These are phyloP conservation scores for Camelina sativa DNA, from an alignment of 345 rosid species.

Conservation along the genomic window DNA sequence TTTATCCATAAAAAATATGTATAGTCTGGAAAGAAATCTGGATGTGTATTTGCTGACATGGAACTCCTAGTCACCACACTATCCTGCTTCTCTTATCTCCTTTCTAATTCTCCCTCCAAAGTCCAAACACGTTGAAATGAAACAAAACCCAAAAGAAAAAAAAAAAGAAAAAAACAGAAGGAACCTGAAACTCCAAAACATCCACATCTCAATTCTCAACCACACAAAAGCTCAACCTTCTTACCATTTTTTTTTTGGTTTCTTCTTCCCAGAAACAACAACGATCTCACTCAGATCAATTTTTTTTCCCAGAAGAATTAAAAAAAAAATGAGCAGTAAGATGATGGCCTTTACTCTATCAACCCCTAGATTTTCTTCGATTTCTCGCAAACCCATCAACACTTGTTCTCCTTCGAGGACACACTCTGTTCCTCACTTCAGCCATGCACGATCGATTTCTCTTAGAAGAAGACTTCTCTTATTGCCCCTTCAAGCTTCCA, in stretches of 20 bases:
- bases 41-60: conserved; percentile 15
- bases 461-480: conserved; percentile 51
- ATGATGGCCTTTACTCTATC: conserved; percentile 60
- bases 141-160: not conserved
- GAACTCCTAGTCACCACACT: conserved; percentile 29
- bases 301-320: not conserved
- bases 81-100: conserved; percentile 25
- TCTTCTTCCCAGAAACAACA: not conserved
- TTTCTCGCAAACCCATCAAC: conserved; percentile 52
- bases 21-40: too few species aligned
- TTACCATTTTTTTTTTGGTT: not conserved
- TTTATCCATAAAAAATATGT: too few species aligned
- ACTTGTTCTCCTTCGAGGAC: conserved; percentile 48
- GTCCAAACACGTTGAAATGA: not conserved
- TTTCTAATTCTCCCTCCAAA: conserved; percentile 32
- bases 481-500: conserved; percentile 67
- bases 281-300: not conserved
- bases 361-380: conserved; percentile 59
- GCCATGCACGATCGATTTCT: conserved; percentile 28
- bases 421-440: conserved; percentile 43
- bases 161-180: not conserved
- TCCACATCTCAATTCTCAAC: conserved; percentile 30
- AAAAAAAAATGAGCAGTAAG: conserved; percentile 40
- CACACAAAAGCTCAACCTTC: conserved; percentile 21
- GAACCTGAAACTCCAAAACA: conserved; percentile 25